phyloP scores from a whole-genome alignment of 1,284 basidiomycete species.

The Coriolopsis trogii region DNA sequence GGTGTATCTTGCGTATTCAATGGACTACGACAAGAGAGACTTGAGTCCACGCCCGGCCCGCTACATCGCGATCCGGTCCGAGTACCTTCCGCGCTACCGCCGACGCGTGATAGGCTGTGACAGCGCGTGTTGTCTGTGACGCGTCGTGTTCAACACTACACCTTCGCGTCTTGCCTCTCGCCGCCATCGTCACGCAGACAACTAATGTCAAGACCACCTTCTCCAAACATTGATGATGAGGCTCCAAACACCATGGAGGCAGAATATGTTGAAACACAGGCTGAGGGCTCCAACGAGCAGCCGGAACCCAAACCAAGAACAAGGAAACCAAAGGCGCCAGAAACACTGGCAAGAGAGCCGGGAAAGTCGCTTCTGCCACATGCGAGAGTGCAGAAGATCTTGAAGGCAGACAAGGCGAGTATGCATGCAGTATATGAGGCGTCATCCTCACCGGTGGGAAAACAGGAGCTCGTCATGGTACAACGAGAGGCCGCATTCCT shows the following conservation, averaged over 20 bases:
- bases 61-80: no score
- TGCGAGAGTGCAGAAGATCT: slow-evolving; percentile 74
- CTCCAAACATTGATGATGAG: background rate
- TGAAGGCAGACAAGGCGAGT: slow-evolving; percentile 76
- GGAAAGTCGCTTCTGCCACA: slow-evolving; percentile 74
- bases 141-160: background rate
- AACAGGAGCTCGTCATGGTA: slow-evolving; percentile 71
- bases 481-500: slow-evolving; percentile 73
- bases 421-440: background rate
- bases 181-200: no score
- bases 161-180: background rate
- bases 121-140: slow-evolving; percentile 7
- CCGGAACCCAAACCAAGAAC: slow-evolving; percentile 2
- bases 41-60: no score
- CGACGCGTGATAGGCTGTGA: no score
- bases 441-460: background rate
- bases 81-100: slow-evolving; percentile 17
- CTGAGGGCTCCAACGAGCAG: background rate
- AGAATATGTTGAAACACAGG: background rate
- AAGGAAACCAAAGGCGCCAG: slow-evolving; percentile 12
- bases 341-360: slow-evolving; percentile 20
- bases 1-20: no score
- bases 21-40: no score
- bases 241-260: background rate
- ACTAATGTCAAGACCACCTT: background rate